Conservation (phyloP, 768 basidiomycete genomes). For the Gymnopilus dilepis region DNA sequence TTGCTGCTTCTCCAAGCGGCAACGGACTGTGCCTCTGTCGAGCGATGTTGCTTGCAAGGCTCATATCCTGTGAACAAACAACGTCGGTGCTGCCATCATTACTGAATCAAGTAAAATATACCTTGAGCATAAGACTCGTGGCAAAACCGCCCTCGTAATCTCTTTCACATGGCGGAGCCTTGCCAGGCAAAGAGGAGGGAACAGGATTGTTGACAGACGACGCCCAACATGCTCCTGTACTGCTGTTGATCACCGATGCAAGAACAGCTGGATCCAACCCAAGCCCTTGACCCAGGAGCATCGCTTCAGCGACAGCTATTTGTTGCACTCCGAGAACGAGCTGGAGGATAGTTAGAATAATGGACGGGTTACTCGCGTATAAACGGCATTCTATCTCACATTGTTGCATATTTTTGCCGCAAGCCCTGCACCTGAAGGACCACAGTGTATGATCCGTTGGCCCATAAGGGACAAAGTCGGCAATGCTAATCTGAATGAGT, state of each 20-base stretch:
- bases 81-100: background rate
- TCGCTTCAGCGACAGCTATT: conserved; percentile 86
- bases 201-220: conserved; percentile 90
- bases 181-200: conserved; percentile 69
- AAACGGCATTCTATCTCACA: conserved; percentile 43
- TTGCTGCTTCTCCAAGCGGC: conserved; percentile 70
- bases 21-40: conserved; percentile 51
- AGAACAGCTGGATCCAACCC: conserved; percentile 79
- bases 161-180: conserved; percentile 82
- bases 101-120: background rate
- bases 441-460: conserved; percentile 81
- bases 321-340: conserved; percentile 79
- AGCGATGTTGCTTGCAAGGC: conserved; percentile 74
- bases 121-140: conserved; percentile 85
- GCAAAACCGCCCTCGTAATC: conserved; percentile 89
- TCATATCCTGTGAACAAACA: conserved; percentile 68
- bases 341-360: conserved; percentile 33
- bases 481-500: conserved; percentile 59
- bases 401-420: conserved; percentile 95
- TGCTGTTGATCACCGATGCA: conserved; percentile 84
- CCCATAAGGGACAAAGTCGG: conserved; percentile 80
- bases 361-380: conserved; percentile 17
- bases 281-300: conserved; percentile 84
- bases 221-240: conserved; percentile 85
- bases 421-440: conserved; percentile 78